Evolutionary conservation across 1,139 yeast species (phyloP), one percentile per base, ranked within the genome.

Genomic region (Debaryomyces sp.): DNA sequence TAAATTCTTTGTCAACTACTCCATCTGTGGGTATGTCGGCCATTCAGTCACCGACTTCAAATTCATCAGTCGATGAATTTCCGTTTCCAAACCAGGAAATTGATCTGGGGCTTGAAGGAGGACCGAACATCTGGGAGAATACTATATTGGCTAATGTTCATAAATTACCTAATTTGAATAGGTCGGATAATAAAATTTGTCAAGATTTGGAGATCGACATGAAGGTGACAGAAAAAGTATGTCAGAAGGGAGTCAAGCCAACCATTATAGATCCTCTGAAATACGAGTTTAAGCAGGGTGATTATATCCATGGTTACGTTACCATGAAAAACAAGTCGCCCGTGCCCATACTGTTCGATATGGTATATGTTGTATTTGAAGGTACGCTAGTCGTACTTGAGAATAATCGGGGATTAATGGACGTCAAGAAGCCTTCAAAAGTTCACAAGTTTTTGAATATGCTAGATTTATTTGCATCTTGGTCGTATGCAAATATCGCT

Each of bases 401-500:
- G 41, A 64, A 64, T 48, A 58, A 61, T 8, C 54, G 63, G 15
- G 74, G 75, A 1, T 45, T 67, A 4, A 60, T 68, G 1, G 71
- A 70, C 42, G 55, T 63, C 7, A 68, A 67, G 39, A 59, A 58
- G 5, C 70, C 72, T 1, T 35, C 50, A 5, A 55, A 60, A 1
- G 68, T 67, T 10, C 70, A 63, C 52, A 71, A 68, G 50, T 75
- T 75, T 52, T 61, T 75, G 48, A 74, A 71, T 50, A 75, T 75
- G 79, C 62, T 73, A 37, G 81, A 76, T 53, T 59, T 76, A 30
- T 75, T 72, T 60, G 81, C 81, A 2, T 69, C 74, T 34, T 76
- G 80, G 80, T 64, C 77, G 6, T 75, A 67, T 54, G 78, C 80
- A 26, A 75, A 75, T 54, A 75, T 76, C 30, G 77, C 73, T 54